A percentile compares a stretch with the other conserved stretches of the same genome.
These are phyloP conservation scores for Litsea cubeba DNA, from an alignment of 164 flowering plant genomes.

Conservation along the genomic window DNA sequence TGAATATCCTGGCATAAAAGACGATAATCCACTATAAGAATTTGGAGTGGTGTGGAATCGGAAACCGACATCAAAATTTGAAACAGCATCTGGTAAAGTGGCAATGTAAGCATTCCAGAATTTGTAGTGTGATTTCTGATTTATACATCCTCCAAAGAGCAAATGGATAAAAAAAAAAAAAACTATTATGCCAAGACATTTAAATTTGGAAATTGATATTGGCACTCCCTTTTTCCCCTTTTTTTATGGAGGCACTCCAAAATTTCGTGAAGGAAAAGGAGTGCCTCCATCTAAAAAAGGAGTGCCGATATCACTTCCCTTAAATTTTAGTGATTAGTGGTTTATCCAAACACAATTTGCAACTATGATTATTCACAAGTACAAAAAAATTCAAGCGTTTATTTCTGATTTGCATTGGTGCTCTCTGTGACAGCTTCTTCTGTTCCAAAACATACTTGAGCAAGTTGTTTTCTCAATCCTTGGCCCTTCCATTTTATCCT, in stretches of 20 bases:
- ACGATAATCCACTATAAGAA: background rate
- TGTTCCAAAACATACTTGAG: slow-evolving; percentile 83
- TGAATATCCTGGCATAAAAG: background rate
- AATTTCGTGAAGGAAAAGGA: too few relatives aligned
- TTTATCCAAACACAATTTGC: background rate
- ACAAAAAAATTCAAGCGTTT: slow-evolving; percentile 38
- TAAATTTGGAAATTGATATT: too few relatives aligned
- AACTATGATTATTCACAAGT: slow-evolving; percentile 6
- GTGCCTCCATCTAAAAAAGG: too few relatives aligned
- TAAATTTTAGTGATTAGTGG: background rate
- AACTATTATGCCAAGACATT: background rate
- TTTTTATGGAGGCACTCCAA: too few relatives aligned
- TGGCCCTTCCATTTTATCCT: slow-evolving; percentile 56
- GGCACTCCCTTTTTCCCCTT: too few relatives aligned
- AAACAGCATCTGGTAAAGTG: too few relatives aligned
- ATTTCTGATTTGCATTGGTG: slow-evolving; percentile 92
- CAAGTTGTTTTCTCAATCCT: slow-evolving; percentile 73
- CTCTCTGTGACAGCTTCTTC: slow-evolving; percentile 97
- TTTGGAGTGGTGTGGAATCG: background rate
- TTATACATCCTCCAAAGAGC: background rate
- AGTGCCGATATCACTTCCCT: too few relatives aligned
- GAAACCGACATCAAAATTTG: background rate
- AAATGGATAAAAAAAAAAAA: background rate
- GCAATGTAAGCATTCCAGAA: background rate
- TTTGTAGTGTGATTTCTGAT: slow-evolving; percentile 9